Conservation (phyloP, 371 early-diverging fungal species). For the Haplosporangium sp. region DNA sequence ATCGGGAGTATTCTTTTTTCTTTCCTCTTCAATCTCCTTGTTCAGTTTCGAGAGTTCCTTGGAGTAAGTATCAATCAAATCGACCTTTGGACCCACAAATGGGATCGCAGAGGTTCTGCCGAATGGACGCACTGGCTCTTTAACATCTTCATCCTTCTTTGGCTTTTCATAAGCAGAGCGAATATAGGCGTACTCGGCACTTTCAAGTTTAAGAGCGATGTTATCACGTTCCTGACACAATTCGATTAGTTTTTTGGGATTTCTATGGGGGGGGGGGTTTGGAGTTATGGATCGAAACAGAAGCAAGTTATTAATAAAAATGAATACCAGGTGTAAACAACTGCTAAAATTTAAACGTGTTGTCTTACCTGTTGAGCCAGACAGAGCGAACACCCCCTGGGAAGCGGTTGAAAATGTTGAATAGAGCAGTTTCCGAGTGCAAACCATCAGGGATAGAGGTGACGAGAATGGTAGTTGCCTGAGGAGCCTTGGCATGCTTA, state of each 20-base stretch:
- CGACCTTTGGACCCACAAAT: constrained; percentile 76
- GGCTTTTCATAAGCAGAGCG: constrained; percentile 33
- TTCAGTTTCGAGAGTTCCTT: constrained; percentile 68
- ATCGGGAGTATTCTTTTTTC: constrained; percentile 28
- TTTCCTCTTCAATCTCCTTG: constrained; percentile 60
- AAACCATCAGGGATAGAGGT: constrained; percentile 67
- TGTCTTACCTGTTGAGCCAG: constrained; percentile 72
- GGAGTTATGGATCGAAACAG: not conserved
- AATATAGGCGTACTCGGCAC: constrained; percentile 38
- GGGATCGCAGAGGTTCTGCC: constrained; percentile 67
- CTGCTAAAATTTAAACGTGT: too few species aligned
- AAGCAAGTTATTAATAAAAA: too few species aligned
- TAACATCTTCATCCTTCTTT: constrained; percentile 8
- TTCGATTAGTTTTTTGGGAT: constrained; percentile 65
- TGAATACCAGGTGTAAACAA: too few species aligned
- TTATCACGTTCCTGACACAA: constrained; percentile 68
- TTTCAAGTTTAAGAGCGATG: constrained; percentile 57
- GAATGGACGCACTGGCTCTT: constrained; percentile 62
- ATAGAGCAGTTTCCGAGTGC: constrained; percentile 61
- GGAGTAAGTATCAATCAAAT: constrained; percentile 71
- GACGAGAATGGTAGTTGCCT: constrained; percentile 75
- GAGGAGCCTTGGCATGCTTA: constrained; percentile 68
- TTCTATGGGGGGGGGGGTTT: constrained; percentile 32
- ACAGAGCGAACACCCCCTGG: constrained; percentile 82
- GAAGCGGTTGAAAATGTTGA: constrained; percentile 69